Evolutionary conservation across 495 filamentous ascomycete genomes (phyloP).

Genomic region (Xylaria grammica): DNA sequence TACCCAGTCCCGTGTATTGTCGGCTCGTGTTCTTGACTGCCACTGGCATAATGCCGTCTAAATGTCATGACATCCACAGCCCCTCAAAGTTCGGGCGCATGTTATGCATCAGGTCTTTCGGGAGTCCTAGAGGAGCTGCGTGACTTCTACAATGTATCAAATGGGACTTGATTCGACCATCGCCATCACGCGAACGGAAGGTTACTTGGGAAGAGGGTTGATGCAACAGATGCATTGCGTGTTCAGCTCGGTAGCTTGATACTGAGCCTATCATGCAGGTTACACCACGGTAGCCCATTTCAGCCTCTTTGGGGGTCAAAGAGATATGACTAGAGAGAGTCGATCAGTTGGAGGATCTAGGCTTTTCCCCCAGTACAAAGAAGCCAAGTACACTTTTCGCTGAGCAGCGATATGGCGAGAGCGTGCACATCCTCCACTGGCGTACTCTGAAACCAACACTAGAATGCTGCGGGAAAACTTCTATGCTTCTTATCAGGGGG

Average conservation of each 20-base stretch:
- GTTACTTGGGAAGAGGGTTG: neutral
- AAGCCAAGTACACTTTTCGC: neutral
- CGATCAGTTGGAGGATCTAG: neutral
- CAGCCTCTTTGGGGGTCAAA: conserved; percentile 20
- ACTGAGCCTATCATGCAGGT: conserved; percentile 18
- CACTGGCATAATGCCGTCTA: neutral
- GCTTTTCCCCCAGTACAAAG: neutral
- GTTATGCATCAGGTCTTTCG: conserved; percentile 13
- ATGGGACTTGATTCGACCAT: conserved; percentile 3
- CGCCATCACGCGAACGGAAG: conserved; percentile 18
- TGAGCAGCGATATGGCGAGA: neutral
- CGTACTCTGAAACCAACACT: neutral
- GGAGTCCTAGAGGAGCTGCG: conserved; percentile 6
- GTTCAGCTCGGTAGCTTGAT: conserved; percentile 20
- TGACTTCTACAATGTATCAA: conserved; percentile 13
- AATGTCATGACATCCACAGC: neutral
- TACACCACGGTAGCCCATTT: conserved; percentile 16
- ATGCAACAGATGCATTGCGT: conserved; percentile 19
- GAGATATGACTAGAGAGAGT: neutral
- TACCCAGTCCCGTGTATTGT: neutral
- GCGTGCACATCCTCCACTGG: neutral
- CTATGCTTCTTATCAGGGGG: neutral
- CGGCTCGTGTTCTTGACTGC: neutral
- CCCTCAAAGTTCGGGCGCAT: conserved; percentile 17
- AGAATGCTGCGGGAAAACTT: neutral